These are phyloP conservation scores for Heritiera fomes DNA, from an alignment of 345 rosid species.

Conservation along the genomic window DNA sequence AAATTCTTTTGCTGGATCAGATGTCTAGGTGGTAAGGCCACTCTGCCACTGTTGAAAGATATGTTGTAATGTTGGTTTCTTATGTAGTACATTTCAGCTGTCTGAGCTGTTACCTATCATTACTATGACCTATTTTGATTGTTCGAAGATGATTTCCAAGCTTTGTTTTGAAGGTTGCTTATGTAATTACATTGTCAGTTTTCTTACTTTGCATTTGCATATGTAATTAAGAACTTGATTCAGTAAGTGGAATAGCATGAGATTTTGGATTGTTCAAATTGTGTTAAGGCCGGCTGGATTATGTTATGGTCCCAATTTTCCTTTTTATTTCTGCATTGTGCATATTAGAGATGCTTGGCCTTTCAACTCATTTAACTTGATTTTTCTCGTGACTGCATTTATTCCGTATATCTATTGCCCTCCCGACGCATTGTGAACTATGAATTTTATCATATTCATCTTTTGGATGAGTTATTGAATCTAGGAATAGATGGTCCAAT, in stretches of 20 bases:
- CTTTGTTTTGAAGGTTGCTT: not conserved
- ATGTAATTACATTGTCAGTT: not conserved
- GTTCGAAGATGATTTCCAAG: slow-evolving; percentile 1
- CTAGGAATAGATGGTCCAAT: slow-evolving; percentile 8
- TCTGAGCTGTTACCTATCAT: not conserved
- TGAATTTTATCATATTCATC: not conserved
- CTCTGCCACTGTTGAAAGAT: slow-evolving; percentile 46
- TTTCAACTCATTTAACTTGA: not conserved
- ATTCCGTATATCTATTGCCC: not conserved
- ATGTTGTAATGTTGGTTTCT: not conserved
- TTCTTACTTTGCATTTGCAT: not conserved
- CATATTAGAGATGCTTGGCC: not conserved
- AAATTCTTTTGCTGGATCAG: slow-evolving; percentile 13
- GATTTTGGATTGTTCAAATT: not conserved
- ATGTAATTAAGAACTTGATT: not conserved
- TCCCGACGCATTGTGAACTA: not conserved
- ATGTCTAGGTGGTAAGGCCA: slow-evolving; percentile 47
- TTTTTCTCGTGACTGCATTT: not conserved
- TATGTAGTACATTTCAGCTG: not conserved
- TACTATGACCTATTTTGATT: not conserved
- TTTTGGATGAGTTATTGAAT: not conserved
- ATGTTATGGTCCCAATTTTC: not conserved
- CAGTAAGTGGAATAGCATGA: not conserved
- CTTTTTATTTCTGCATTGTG: not conserved
- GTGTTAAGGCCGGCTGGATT: not conserved